phyloP scores from a whole-genome alignment of 805 yeast species.

The Starmerella asiatica region DNA sequence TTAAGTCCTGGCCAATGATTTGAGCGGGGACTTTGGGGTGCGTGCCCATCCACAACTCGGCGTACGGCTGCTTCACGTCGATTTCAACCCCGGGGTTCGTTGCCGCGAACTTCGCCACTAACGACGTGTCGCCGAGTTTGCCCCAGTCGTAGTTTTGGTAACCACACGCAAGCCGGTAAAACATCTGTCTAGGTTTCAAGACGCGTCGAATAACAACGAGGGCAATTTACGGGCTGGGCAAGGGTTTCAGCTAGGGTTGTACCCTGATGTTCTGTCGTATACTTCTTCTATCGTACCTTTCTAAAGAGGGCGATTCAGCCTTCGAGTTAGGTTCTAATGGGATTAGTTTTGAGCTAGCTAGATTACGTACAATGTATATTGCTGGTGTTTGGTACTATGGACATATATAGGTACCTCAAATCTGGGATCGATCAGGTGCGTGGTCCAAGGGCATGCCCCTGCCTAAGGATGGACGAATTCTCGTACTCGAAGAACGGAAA shows the following conservation, averaged over 20 bases:
- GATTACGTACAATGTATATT: too few relatives aligned
- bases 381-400: too few relatives aligned
- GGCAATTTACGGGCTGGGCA: background rate
- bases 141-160: conserved; percentile 81
- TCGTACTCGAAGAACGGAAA: conserved; percentile 14
- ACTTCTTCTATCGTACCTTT: too few relatives aligned
- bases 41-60: conserved; percentile 99
- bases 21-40: conserved; percentile 82
- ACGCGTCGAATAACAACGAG: background rate
- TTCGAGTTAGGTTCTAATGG: too few relatives aligned
- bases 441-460: too few relatives aligned
- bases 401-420: too few relatives aligned
- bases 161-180: conserved; percentile 29
- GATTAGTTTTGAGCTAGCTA: too few relatives aligned
- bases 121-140: conserved; percentile 67
- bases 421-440: too few relatives aligned
- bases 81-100: conserved; percentile 50
- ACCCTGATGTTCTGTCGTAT: too few relatives aligned
- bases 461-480: conserved; percentile 10
- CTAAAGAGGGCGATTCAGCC: too few relatives aligned
- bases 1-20: conserved; percentile 33
- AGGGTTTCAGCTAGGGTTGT: too few relatives aligned
- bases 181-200: conserved; percentile 8
- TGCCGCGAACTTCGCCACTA: conserved; percentile 74
- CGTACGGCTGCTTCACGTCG: conserved; percentile 74